These are phyloP conservation scores for Vigna radiata DNA, from an alignment of 306 rosid genomes.

Conservation along the genomic window DNA sequence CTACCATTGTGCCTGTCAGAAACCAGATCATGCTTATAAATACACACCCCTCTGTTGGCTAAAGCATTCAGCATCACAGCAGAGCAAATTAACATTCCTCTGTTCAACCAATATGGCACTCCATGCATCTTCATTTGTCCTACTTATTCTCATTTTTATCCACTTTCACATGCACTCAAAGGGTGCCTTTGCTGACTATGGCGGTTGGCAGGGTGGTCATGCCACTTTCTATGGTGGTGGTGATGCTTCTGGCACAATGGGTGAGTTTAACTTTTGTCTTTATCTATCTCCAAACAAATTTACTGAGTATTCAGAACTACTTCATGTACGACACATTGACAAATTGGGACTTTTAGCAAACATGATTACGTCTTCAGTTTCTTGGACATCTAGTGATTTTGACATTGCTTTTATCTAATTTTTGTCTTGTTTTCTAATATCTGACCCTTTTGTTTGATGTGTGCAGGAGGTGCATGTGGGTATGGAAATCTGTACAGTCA, in stretches of 20 bases:
- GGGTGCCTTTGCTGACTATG: conserved; percentile 53
- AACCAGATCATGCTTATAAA: conserved; percentile 53
- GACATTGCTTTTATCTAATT: not conserved
- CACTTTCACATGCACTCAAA: conserved; percentile 38
- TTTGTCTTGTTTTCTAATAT: not conserved
- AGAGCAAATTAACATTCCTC: conserved; percentile 36
- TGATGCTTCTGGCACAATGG: conserved; percentile 89
- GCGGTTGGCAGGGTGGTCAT: conserved; percentile 69
- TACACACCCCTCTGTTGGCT: conserved; percentile 37
- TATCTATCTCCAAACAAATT: not conserved
- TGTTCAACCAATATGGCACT: conserved; percentile 50
- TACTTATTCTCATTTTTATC: conserved; percentile 40
- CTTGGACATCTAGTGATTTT: not conserved
- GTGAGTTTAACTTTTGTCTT: conserved; percentile 47
- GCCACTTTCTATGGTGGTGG: conserved; percentile 95
- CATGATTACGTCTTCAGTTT: not conserved
- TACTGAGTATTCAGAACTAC: not conserved
- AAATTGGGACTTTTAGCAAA: not conserved
- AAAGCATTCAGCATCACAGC: conserved; percentile 22
- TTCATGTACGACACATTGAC: not conserved
- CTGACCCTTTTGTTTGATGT: conserved; percentile 3
- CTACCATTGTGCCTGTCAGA: conserved; percentile 13
- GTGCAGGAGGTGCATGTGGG: conserved; percentile 90
- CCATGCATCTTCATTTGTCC: conserved; percentile 40
- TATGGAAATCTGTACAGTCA: conserved; percentile 85